phyloP scores from a whole-genome alignment of 805 yeast genomes.

The Helenozyma rhizophorensis region DNA sequence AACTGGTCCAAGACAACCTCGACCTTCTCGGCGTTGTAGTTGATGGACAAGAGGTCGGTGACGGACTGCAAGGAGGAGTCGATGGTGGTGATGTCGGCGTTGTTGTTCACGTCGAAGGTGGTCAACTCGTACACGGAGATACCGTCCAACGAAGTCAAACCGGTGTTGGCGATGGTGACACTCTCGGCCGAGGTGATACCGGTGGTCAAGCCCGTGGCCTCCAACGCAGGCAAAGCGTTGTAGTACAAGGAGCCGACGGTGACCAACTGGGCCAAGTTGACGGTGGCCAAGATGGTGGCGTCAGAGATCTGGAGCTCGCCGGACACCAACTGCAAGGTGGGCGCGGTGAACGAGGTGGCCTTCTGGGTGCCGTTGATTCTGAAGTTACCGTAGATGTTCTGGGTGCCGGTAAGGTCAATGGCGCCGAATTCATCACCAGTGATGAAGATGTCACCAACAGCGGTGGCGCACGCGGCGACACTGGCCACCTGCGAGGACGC shows the following conservation, averaged over 20 bases:
- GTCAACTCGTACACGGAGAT: constrained; percentile 45
- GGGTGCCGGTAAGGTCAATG: constrained; percentile 68
- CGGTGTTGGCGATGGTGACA: constrained; percentile 70
- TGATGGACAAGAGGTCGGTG: constrained; percentile 68
- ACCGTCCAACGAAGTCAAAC: constrained; percentile 65
- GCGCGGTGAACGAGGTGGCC: constrained; percentile 69
- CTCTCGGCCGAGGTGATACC: constrained; percentile 73
- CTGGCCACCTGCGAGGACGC: constrained; percentile 74
- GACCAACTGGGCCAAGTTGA: constrained; percentile 73
- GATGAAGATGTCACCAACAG: constrained; percentile 75
- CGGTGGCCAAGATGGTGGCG: constrained; percentile 61
- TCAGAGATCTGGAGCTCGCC: constrained; percentile 60
- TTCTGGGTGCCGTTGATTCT: constrained; percentile 58
- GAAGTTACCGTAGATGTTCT: constrained; percentile 76
- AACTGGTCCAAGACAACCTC: constrained; percentile 66
- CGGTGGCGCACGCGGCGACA: constrained; percentile 68
- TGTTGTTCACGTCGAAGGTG: constrained; percentile 84
- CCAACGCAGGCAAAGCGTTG: constrained; percentile 83
- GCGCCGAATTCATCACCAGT: constrained; percentile 54
- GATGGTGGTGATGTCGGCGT: constrained; percentile 67
- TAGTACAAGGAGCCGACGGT: constrained; percentile 78
- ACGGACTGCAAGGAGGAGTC: constrained; percentile 72
- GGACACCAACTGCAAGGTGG: constrained; percentile 67
- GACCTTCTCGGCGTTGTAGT: constrained; percentile 80
- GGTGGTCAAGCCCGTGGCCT: constrained; percentile 56